phyloP scores from a whole-genome alignment of 805 yeast species.

The Teunomyces stri region DNA sequence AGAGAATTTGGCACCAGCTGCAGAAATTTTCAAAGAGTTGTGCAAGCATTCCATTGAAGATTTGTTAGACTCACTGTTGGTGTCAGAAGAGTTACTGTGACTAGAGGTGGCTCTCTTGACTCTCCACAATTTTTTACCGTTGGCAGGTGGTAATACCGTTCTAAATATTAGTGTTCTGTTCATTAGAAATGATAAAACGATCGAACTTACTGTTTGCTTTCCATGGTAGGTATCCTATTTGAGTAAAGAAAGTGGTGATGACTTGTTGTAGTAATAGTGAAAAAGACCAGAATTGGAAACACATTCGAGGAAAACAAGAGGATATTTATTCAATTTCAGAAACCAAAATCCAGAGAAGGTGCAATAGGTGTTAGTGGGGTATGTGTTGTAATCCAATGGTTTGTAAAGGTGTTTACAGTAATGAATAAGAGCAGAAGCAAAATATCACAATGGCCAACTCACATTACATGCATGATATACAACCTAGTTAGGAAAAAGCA shows the following conservation, averaged over 20 bases:
- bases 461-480: constrained; percentile 1
- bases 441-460: not conserved
- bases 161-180: constrained; percentile 1
- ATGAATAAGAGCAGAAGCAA: not conserved
- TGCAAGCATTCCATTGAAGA: constrained; percentile 38
- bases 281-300: constrained; percentile 2
- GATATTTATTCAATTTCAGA: constrained; percentile 5
- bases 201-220: constrained; percentile 2
- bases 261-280: constrained; percentile 2
- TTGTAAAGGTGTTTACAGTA: not conserved
- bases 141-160: constrained; percentile 36
- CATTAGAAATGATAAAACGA: not conserved
- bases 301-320: not conserved
- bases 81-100: constrained; percentile 10
- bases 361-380: constrained; percentile 1
- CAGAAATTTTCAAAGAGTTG: constrained; percentile 41
- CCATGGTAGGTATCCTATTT: constrained; percentile 2
- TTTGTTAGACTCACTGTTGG: constrained; percentile 1
- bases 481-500: constrained; percentile 3
- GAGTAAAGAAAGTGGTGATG: constrained; percentile 2
- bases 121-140: constrained; percentile 46
- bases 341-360: not conserved
- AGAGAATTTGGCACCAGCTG: constrained; percentile 35
- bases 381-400: not conserved
- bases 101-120: constrained; percentile 26